Base-by-base conservation (phyloP, 1,139 yeast species). In the Protomyces gravidus region DNA sequence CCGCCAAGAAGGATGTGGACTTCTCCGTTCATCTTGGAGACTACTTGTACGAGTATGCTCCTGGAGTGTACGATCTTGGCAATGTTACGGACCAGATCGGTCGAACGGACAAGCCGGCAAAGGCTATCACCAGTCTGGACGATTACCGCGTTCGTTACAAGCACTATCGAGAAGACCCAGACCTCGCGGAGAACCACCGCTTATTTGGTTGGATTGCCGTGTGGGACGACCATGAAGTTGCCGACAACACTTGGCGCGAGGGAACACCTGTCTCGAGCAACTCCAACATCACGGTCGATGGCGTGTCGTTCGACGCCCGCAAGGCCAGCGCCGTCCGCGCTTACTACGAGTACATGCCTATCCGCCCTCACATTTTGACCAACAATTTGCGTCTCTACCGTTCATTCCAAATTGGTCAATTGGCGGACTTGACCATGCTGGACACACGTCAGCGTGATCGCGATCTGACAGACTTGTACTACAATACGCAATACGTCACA, bases 381-480 rank as follows among this genome's bases (percentile, higher is more conserved):
- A 28, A 50, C 47, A 50, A 33, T 9, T 17, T 50, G 27, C 53
- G 53, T 26, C 17, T 50, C 9, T 50, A 28, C 36, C 45, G 53
- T 21, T 17, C 27, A 4, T 39, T 50, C 53, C 45, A 32, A 19
- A 50, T 50, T 36, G 53, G 53, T 5, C 32, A 32, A 7, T 21
- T 50, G 25, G 45, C 33, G 5, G 53, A 50, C 33, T 36, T 50
- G 23, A n/a, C 32, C 19, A 23, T 50, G 32, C 53, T 50, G 32
- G 53, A 50, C 33, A 50, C 53, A 13, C 53, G 53, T 25, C 53
- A 50, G 28, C 33, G 33, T 7, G 53, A 33, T 13, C 53, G 53
- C 11, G 53, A 50, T 17, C 6, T 50, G 36, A 50, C 53, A 11
- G 53, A 50, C 17, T 25, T 39, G 30, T 50, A 50, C 33, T 6